phyloP scores from a whole-genome alignment of 208 protist genomes.

The Lotmaria passim region DNA sequence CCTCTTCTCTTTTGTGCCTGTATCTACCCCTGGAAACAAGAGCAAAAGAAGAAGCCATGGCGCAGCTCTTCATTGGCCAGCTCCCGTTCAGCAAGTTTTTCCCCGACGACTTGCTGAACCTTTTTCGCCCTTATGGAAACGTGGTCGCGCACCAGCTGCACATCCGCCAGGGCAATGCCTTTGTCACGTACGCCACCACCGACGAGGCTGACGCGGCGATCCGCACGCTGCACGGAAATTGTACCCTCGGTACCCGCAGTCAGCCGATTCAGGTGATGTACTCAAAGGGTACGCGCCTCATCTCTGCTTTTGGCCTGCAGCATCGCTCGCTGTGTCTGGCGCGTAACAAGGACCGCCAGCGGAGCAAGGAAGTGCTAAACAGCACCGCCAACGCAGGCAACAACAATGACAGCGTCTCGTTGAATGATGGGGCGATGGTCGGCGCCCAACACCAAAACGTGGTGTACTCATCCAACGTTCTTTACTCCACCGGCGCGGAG shows the following conservation, averaged over 20 bases:
- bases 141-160: conserved; percentile 50
- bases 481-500: conserved; percentile 2
- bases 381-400: conserved; percentile 12
- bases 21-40: conserved; percentile 1
- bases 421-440: neutral
- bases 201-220: conserved; percentile 79
- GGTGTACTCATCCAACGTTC: neutral
- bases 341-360: conserved; percentile 29
- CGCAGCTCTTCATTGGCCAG: conserved; percentile 48
- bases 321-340: conserved; percentile 41
- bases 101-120: conserved; percentile 43
- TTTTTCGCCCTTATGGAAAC: conserved; percentile 42
- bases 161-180: conserved; percentile 55
- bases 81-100: conserved; percentile 61
- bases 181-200: conserved; percentile 69
- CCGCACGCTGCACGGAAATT: conserved; percentile 56
- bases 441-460: neutral
- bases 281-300: conserved; percentile 57
- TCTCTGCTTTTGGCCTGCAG: conserved; percentile 64
- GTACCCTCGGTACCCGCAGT: conserved; percentile 60
- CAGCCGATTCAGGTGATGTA: conserved; percentile 80
- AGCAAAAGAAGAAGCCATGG: conserved; percentile 27
- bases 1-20: no score
- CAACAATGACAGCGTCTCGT: conserved; percentile 13
- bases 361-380: conserved; percentile 11